Base-by-base conservation (phyloP, 495 filamentous ascomycete genomes). In the Hyaloscypha bicolor region DNA sequence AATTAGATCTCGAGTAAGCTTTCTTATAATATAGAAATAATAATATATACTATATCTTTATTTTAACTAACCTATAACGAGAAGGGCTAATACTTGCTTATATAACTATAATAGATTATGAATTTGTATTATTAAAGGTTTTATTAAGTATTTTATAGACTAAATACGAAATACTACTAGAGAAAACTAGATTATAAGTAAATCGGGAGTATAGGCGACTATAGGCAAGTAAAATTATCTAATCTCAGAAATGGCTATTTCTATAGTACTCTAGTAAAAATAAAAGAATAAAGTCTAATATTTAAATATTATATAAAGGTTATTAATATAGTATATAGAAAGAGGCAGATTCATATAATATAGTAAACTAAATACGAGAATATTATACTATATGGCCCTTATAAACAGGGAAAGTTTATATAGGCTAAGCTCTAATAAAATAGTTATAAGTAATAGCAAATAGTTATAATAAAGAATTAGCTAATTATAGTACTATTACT, bases 401-500 rank as follows among this genome's bases (percentile, higher is more conserved):
- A 3, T 37, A 66, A 69, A 65, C 2, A 25, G 25, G 55, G 67
- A 62, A 37, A 62, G 67, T 62, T 65, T 39, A 62, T 64, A 61
- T 60, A 55, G 3, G 55, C 56, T 65, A 21, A 69, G 63, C 42
- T 61, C 35, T 59, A 48, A 32, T 35, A 25, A 59, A 25, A 63
- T 62, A 56, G 21, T 32, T 58, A 53, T 55, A 66, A 63, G 55
- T 30, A 66, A 3, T 37, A 69, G 9, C 25, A 56, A 31, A 66
- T 69, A 45, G 56, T 56, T 62, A 42, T 62, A n/a, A 31, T 66
- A 33, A 2, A 37, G 35, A 3, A 37, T 37, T 48, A 57, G 37
- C 52, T 67, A 60, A 70, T 70, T 59, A 70, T 64, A 67, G 59
- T 63, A 63, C 60, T 53, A 64, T 70, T 67, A 66, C 60, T 70